These are phyloP conservation scores for Discostella stelligeroides DNA, from an alignment of 108 stramenopile genomes.

Conservation along the genomic window DNA sequence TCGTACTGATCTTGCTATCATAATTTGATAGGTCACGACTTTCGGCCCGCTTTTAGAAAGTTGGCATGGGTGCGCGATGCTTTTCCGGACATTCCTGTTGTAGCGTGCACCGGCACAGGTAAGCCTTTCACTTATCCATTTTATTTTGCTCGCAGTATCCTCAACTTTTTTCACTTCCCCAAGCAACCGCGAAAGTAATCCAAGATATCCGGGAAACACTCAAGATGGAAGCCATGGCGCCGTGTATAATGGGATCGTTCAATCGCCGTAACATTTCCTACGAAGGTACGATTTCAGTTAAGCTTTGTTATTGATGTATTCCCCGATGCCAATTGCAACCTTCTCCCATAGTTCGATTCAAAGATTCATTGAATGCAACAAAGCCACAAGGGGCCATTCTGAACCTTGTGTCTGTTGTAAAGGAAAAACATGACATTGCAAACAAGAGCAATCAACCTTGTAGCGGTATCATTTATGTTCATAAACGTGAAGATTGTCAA, in stretches of 20 bases:
- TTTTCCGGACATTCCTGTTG: constrained; percentile 85
- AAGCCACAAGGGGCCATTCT: constrained; percentile 49
- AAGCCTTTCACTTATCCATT: neutral
- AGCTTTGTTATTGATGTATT: neutral
- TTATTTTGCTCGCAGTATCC: neutral
- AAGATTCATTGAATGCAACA: constrained; percentile 41
- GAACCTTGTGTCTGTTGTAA: constrained; percentile 59
- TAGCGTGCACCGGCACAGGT: constrained; percentile 57
- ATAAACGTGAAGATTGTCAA: constrained; percentile 85
- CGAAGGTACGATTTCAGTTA: constrained; percentile 45
- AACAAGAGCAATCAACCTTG: constrained; percentile 42
- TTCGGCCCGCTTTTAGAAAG: constrained; percentile 63
- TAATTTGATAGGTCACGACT: constrained; percentile 5
- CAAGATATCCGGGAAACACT: constrained; percentile 77
- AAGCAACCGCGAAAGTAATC: constrained; percentile 85
- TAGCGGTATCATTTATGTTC: constrained; percentile 94
- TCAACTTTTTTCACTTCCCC: neutral
- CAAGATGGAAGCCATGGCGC: constrained; percentile 34
- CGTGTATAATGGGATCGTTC: constrained; percentile 73
- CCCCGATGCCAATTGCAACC: neutral
- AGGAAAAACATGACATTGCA: constrained; percentile 56
- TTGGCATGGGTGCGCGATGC: constrained; percentile 69
- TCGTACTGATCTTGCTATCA: neutral
- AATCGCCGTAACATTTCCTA: constrained; percentile 95
- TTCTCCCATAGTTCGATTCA: constrained; percentile 40